phyloP scores from a whole-genome alignment of 139 green algal genomes.

The Chlamydomonas urium region DNA sequence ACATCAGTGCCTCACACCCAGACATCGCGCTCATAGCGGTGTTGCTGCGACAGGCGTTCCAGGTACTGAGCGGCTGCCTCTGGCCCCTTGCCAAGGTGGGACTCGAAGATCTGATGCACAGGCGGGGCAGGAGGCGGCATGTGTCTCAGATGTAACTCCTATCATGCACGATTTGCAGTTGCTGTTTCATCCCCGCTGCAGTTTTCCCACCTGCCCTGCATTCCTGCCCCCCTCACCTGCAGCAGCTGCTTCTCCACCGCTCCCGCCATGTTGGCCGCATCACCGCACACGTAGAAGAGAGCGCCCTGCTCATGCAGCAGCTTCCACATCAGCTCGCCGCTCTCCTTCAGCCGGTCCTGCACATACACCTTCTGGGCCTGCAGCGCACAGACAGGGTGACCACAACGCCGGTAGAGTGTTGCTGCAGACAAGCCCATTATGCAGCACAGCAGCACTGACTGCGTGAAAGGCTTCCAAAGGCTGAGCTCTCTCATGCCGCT shows the following conservation, averaged over 20 bases:
- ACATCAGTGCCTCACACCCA: constrained; percentile 58
- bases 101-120: constrained; percentile 9
- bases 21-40: constrained; percentile 80
- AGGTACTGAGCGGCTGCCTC: constrained; percentile 43
- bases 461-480: not conserved
- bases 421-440: not conserved
- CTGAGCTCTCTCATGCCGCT: not conserved
- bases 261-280: constrained; percentile 74
- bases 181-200: constrained; percentile 51
- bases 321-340: constrained; percentile 56
- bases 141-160: not conserved
- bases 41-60: constrained; percentile 32
- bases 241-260: constrained; percentile 52
- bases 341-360: constrained; percentile 67
- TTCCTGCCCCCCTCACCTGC: constrained; percentile 18
- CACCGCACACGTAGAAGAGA: constrained; percentile 90
- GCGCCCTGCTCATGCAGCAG: constrained; percentile 60
- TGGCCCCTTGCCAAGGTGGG: not conserved
- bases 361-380: constrained; percentile 88
- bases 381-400: constrained; percentile 5
- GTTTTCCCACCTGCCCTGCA: constrained; percentile 38
- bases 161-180: not conserved
- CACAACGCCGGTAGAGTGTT: not conserved
- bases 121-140: not conserved
- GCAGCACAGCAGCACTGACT: not conserved